Conservation (phyloP, 257 asterid species). For the Nicotiana knightiana region DNA sequence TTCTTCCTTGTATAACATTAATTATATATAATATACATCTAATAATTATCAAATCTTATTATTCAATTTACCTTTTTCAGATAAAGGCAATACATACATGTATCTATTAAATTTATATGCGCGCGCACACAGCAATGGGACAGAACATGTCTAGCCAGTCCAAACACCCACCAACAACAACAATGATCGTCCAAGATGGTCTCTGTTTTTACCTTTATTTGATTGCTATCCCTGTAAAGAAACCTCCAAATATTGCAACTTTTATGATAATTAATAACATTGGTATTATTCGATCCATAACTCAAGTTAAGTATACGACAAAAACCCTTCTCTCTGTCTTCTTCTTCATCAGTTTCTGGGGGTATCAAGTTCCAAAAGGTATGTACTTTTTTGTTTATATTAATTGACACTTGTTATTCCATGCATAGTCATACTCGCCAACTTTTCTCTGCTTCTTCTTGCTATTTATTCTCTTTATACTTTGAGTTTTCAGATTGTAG, state of each 20-base stretch:
- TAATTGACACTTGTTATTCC: background rate
- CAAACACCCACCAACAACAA: background rate
- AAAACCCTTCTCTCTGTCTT: background rate
- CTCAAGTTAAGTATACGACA: background rate
- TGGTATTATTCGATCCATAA: conserved; percentile 8
- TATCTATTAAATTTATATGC: no score
- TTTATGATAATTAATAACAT: background rate
- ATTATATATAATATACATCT: no score
- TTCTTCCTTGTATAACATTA: no score
- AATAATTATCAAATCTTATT: no score
- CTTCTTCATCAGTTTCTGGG: background rate
- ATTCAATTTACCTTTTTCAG: no score
- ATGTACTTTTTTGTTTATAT: background rate
- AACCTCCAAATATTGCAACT: background rate
- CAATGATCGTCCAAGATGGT: background rate
- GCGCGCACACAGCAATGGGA: background rate
- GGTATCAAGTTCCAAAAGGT: background rate
- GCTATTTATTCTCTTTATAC: background rate
- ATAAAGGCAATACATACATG: no score
- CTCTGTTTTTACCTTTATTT: background rate
- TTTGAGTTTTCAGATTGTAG: background rate
- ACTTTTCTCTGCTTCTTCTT: background rate
- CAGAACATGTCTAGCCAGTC: conserved; percentile 4
- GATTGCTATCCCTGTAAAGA: background rate
- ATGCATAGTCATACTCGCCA: background rate